phyloP scores from a whole-genome alignment of 1,139 yeast species.

The Hemisphaericaspora xylanilytica region DNA sequence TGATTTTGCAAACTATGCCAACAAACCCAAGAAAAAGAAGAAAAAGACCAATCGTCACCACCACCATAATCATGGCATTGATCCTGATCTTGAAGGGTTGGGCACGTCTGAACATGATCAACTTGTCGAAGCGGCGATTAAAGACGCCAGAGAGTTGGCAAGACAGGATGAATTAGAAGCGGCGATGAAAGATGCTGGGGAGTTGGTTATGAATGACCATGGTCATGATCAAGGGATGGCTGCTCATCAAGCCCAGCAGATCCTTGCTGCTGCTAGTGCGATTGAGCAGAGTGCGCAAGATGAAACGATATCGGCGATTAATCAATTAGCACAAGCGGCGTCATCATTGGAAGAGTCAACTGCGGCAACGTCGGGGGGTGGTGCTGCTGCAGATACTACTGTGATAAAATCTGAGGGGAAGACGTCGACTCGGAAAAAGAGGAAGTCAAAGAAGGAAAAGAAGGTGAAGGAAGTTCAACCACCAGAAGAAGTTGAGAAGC shows the following conservation, averaged over 20 bases:
- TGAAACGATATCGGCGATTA: slow-evolving; percentile 20
- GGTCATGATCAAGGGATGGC: slow-evolving; percentile 13
- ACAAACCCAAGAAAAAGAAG: slow-evolving; percentile 12
- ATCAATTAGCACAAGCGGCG: slow-evolving; percentile 34
- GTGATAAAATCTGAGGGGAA: too few relatives aligned
- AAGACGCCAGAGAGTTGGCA: slow-evolving; percentile 64
- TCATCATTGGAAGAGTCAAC: slow-evolving; percentile 17
- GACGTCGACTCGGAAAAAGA: too few relatives aligned
- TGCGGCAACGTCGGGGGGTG: too few relatives aligned
- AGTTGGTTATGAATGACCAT: slow-evolving; percentile 37
- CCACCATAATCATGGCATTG: slow-evolving; percentile 47
- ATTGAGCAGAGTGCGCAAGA: slow-evolving; percentile 17
- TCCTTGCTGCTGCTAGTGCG: slow-evolving; percentile 25
- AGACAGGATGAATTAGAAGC: slow-evolving; percentile 45
- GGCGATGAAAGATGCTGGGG: slow-evolving; percentile 65
- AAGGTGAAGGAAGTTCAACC: background rate
- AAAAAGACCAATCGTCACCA: slow-evolving; percentile 15
- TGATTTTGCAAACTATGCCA: slow-evolving; percentile 9
- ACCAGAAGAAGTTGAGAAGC: background rate
- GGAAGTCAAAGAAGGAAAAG: slow-evolving; percentile 5
- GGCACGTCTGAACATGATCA: slow-evolving; percentile 56
- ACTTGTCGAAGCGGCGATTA: slow-evolving; percentile 63
- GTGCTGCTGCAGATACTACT: background rate
- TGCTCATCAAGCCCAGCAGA: slow-evolving; percentile 30
- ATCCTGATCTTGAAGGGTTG: slow-evolving; percentile 57